phyloP scores from a whole-genome alignment of 2,329 filamentous ascomycete species.

The Mycocentrospora acerina region DNA sequence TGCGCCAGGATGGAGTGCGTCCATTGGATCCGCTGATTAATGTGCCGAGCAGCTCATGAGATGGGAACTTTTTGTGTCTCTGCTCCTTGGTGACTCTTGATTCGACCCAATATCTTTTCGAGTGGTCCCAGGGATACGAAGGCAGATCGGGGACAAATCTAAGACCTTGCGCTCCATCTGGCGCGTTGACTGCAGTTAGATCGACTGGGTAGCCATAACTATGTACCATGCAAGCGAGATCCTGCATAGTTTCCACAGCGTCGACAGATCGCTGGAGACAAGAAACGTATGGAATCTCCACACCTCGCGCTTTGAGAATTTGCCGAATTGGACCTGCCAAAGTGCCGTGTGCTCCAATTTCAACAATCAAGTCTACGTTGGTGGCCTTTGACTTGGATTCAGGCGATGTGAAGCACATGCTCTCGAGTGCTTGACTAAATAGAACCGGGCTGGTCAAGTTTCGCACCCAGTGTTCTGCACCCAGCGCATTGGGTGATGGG shows the following conservation, averaged over 20 bases:
- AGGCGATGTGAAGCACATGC: slow-evolving; percentile 8
- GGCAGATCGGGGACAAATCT: slow-evolving; percentile 27
- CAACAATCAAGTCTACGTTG: slow-evolving; percentile 1
- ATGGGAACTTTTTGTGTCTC: slow-evolving; percentile 24
- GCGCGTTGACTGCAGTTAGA: slow-evolving; percentile 11
- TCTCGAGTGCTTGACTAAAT: slow-evolving; percentile 6
- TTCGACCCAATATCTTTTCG: slow-evolving; percentile 25
- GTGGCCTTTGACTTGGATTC: background rate
- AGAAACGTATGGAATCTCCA: slow-evolving; percentile 17
- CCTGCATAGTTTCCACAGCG: slow-evolving; percentile 5
- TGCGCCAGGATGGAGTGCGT: slow-evolving; percentile 45
- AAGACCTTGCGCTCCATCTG: slow-evolving; percentile 9
- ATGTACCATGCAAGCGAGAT: slow-evolving; percentile 18
- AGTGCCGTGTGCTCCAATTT: slow-evolving; percentile 6
- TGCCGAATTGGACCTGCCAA: slow-evolving; percentile 8
- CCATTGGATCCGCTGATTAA: slow-evolving; percentile 12
- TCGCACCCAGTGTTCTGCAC: slow-evolving; percentile 18
- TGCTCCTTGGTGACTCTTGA: slow-evolving; percentile 17
- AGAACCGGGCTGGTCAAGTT: slow-evolving; percentile 15
- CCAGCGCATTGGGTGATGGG: background rate
- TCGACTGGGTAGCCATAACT: slow-evolving; percentile 9
- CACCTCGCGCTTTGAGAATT: slow-evolving; percentile 7
- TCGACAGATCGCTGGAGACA: slow-evolving; percentile 17
- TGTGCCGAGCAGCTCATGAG: slow-evolving; percentile 18
- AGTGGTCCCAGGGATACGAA: slow-evolving; percentile 31